Base-by-base conservation (phyloP, 2,329 filamentous ascomycete species). In the Cladosporium austrohemisphaericum region DNA sequence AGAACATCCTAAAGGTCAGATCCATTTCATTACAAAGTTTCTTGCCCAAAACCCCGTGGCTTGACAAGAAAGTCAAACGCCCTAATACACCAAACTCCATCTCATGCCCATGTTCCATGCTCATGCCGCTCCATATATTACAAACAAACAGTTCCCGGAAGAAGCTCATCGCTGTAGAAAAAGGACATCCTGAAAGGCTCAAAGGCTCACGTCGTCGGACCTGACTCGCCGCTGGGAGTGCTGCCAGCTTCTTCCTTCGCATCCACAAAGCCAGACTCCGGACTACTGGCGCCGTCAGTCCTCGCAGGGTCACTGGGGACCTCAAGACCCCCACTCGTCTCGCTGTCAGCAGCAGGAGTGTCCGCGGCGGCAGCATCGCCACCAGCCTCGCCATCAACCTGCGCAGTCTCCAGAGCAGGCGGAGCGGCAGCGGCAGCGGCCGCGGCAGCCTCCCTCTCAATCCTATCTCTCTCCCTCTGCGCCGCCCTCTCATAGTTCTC, bases 401-500 rank as follows among this genome's bases (percentile, higher is more conserved):
- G 49, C 9, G 50, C 49, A 5, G 41, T 26, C 31, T 46, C 55
- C 33, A 48, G 53, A 40, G 37, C 20, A 25, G 20, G 20, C 9
- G 53, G 59, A 13, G 60, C 59, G 7, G 65, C 67, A 3, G 60
- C 65, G 19, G 60, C 60, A 16, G 59, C 64, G 14, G 59, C 60
- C 41, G 57, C 65, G 13, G 57, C 58, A 36, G 57, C 58, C 26
- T 62, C 71, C 57, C 75, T 72, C 54, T 78, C 78, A 1, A 72
- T 73, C 50, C 63, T 64, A 28, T 64, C 63, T 35, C 57, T 59
- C 25, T 72, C 72, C 52, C 76, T 65, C 40, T 71, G 73, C 52
- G 76, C 72, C 58, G 77, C 71, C 23, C 73, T 68, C 55, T 82
- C 79, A 63, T 72, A 78, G 20, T 80, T 87, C 67, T 96, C 91